Evolutionary conservation across 164 flowering plant genomes (phyloP), one percentile per base, ranked within the genome.

Genomic region (Sextonia rubra): DNA sequence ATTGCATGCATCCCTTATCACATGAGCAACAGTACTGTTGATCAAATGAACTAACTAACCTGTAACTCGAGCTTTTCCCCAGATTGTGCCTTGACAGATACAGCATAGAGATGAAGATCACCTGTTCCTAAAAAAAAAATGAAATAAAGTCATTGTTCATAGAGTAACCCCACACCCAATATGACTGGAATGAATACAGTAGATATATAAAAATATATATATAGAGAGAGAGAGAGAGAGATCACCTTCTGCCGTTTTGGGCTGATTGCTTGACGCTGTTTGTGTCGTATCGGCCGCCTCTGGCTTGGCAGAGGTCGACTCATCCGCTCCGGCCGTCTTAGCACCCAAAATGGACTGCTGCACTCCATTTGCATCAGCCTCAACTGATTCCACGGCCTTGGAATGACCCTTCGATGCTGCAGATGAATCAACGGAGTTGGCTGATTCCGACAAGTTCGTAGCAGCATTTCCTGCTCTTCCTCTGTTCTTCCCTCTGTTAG

Each of bases 61-160:
- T 90, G 97, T 62, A 96, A 79, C 78, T 96, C 97, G 67, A 96
- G 87, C 86, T 90, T 96, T 81, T 91, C 97, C 5, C 97, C 95
- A 62, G 85, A 82, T 75, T 82, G 94, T 71, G 94, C 83, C 77
- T 87, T 96, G 79, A 96, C 97, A 73, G 95, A 74, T 25, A 93
- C 91, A 47, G 98, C 88, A 79, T 84, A 96, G 26, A 96, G 97
- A 80, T 86, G 91, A 74, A 88, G 73, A 23, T 93, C 98, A 70
- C 96, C 99, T 91, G 90, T 71, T 52, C 44, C 60, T 55, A 27
- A 30, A 20, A 30, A 49, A 18, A 23, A n/a, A n/a, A n/a, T n/a
- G n/a, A n/a, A n/a, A n/a, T n/a, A n/a, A n/a, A n/a, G n/a, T n/a
- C n/a, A n/a, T n/a, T n/a, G n/a, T n/a, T n/a, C n/a, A n/a, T n/a